Conservation (phyloP, 345 rosid species). For the Sonneratia caseolaris region DNA sequence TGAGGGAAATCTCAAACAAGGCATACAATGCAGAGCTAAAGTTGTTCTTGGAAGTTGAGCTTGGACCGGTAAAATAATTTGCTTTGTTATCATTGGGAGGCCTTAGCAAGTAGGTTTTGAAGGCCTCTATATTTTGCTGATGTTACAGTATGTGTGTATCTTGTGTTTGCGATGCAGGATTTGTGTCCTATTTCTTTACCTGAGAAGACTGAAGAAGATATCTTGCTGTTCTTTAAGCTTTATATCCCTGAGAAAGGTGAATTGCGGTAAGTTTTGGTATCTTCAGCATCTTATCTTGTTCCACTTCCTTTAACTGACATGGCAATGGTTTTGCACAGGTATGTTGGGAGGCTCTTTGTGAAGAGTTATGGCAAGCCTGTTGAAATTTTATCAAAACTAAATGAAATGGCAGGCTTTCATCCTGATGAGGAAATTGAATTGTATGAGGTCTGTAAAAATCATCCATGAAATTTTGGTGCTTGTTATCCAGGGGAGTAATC, state of each 20-base stretch:
- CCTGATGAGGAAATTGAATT: slow-evolving; percentile 84
- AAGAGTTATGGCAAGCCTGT: slow-evolving; percentile 70
- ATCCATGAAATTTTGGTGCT: too few species aligned
- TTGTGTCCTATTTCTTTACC: slow-evolving; percentile 48
- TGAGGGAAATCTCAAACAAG: slow-evolving; percentile 79
- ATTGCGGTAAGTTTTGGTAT: slow-evolving; percentile 42
- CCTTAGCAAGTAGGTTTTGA: neutral
- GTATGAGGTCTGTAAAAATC: slow-evolving; percentile 53
- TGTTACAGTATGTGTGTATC: neutral
- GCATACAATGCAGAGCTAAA: slow-evolving; percentile 70
- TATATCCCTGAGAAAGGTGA: slow-evolving; percentile 74
- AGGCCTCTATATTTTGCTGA: neutral
- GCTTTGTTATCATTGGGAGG: slow-evolving; percentile 6
- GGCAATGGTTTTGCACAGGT: slow-evolving; percentile 34
- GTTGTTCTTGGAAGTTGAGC: slow-evolving; percentile 78
- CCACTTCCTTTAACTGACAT: slow-evolving; percentile 6
- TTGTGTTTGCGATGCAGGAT: slow-evolving; percentile 42
- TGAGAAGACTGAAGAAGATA: slow-evolving; percentile 65
- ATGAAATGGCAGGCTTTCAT: slow-evolving; percentile 84
- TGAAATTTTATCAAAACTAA: slow-evolving; percentile 61
- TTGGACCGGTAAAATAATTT: slow-evolving; percentile 49
- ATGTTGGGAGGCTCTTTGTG: slow-evolving; percentile 75
- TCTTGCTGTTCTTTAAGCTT: slow-evolving; percentile 81
- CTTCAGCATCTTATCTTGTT: slow-evolving; percentile 7
- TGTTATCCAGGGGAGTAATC: too few species aligned